Percentiles rank a stretch among this genome's conserved stretches.
Evolutionary conservation across 148 eudicot genomes (phyloP).

Genomic region (Chenopodium berlandieri): DNA sequence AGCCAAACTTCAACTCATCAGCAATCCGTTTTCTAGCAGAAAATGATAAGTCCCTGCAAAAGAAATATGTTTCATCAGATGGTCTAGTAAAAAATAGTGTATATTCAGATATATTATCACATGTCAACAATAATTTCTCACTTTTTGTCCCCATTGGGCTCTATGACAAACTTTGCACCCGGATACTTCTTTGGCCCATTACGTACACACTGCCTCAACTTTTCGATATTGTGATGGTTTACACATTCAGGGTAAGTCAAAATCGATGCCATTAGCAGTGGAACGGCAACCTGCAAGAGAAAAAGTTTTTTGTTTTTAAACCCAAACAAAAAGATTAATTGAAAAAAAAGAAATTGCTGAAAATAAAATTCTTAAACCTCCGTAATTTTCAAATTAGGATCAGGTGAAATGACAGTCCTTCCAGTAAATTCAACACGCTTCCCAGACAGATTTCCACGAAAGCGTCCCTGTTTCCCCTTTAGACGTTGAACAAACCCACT

Average conservation of each 20-base stretch:
- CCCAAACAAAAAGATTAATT: background rate
- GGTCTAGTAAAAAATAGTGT: background rate
- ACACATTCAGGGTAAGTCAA: constrained; percentile 89
- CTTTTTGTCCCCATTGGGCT: constrained; percentile 64
- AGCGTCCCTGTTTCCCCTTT: constrained; percentile 96
- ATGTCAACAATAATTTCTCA: constrained; percentile 29
- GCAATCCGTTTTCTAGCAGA: constrained; percentile 65
- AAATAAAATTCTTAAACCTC: constrained; percentile 48
- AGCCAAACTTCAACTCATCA: constrained; percentile 83
- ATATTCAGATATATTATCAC: background rate
- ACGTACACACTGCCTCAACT: constrained; percentile 83
- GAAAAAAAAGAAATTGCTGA: background rate
- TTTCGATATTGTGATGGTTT: constrained; percentile 85
- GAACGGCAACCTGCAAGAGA: constrained; percentile 78
- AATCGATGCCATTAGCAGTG: constrained; percentile 75
- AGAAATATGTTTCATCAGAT: constrained; percentile 2
- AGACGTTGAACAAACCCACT: constrained; percentile 93
- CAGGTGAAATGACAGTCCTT: constrained; percentile 96
- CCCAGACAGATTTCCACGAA: constrained; percentile 89
- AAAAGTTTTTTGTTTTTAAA: background rate
- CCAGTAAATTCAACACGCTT: constrained; percentile 99
- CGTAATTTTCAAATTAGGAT: constrained; percentile 94
- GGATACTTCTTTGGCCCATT: constrained; percentile 91
- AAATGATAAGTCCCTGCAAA: constrained; percentile 64
- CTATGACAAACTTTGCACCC: constrained; percentile 72